These are phyloP conservation scores for Curvularia sp. DNA, from an alignment of 2,329 filamentous ascomycete species.

Conservation along the genomic window DNA sequence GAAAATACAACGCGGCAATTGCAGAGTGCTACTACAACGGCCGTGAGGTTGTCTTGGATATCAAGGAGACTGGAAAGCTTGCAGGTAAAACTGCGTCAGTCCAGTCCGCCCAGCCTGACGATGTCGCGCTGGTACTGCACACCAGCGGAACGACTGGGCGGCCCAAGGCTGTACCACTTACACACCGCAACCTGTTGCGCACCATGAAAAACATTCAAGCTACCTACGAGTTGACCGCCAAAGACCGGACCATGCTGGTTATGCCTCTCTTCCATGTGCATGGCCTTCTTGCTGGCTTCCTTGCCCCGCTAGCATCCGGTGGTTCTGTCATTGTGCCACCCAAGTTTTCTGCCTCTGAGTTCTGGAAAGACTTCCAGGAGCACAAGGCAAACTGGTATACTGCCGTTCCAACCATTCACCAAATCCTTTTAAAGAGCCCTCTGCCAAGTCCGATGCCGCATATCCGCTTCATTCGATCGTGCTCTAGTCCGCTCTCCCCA, in stretches of 20 bases:
- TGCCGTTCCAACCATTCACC: conserved; percentile 90
- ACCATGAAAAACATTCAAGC: conserved; percentile 84
- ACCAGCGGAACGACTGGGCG: conserved; percentile 85
- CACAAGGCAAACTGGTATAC: conserved; percentile 90
- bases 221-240: conserved; percentile 74
- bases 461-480: conserved; percentile 88
- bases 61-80: conserved; percentile 78
- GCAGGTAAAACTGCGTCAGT: conserved; percentile 59
- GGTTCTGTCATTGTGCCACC: conserved; percentile 80
- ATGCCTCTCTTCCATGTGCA: conserved; percentile 94
- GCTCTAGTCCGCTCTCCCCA: conserved; percentile 82
- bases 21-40: conserved; percentile 85
- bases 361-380: conserved; percentile 78
- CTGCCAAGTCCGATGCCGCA: conserved; percentile 70
- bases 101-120: conserved; percentile 71
- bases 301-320: conserved; percentile 76
- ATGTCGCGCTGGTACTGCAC: conserved; percentile 81
- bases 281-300: conserved; percentile 81
- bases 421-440: conserved; percentile 80
- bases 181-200: conserved; percentile 79
- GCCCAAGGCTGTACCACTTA: conserved; percentile 82
- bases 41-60: conserved; percentile 73
- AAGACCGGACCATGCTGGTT: conserved; percentile 82
- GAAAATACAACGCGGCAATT: conserved; percentile 81
- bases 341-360: conserved; percentile 82